Evolutionary conservation across 306 rosid species (phyloP).

Genomic region (Herpetospermum pedunculosum): DNA sequence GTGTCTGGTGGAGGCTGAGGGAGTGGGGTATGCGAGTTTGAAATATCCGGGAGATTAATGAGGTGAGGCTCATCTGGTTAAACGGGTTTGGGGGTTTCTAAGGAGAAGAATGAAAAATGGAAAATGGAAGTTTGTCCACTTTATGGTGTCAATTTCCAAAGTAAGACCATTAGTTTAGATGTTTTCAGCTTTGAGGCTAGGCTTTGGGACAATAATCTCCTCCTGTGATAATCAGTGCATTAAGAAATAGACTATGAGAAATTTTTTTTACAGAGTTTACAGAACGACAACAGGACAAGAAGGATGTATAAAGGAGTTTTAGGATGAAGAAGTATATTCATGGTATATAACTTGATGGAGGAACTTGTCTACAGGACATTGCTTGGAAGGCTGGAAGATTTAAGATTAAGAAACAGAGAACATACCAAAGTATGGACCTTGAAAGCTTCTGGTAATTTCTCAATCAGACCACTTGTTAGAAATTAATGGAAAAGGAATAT

Average conservation of each 20-base stretch:
- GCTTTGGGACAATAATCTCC: background rate
- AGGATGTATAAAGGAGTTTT: background rate
- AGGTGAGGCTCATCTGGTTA: background rate
- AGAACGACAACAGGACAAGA: background rate
- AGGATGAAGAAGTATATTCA: background rate
- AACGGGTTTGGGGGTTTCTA: background rate
- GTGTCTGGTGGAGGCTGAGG: background rate
- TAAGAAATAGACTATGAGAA: background rate
- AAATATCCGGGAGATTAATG: background rate
- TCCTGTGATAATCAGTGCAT: background rate
- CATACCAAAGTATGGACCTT: too few relatives aligned
- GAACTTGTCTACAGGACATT: background rate
- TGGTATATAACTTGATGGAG: too few relatives aligned
- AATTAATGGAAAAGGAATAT: background rate
- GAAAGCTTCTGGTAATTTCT: too few relatives aligned
- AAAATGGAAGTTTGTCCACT: background rate
- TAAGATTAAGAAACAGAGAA: background rate
- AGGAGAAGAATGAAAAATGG: background rate
- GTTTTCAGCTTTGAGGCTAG: background rate
- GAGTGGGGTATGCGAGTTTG: background rate
- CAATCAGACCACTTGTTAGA: background rate
- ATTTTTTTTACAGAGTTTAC: background rate
- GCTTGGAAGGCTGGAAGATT: background rate
- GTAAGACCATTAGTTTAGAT: background rate
- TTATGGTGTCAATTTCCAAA: background rate